phyloP scores from a whole-genome alignment of 345 rosid genomes.

The Populus alba region DNA sequence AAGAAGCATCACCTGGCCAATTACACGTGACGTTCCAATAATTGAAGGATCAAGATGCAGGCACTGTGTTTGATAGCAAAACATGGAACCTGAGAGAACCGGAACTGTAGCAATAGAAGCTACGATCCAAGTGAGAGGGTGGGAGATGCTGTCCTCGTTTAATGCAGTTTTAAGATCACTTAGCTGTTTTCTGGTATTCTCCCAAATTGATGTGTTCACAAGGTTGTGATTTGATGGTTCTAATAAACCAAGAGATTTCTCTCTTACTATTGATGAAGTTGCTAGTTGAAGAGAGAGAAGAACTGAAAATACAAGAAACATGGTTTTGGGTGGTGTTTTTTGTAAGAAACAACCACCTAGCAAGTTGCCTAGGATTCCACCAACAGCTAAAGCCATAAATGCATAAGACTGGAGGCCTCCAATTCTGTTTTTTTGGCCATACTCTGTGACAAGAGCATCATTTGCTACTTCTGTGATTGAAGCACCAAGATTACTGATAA shows the following conservation, averaged over 20 bases:
- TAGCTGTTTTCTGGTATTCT: conserved; percentile 44
- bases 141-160: conserved; percentile 48
- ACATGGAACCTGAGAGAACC: conserved; percentile 68
- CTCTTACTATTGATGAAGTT: conserved; percentile 46
- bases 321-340: conserved; percentile 41
- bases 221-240: conserved; percentile 21
- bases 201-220: conserved; percentile 34
- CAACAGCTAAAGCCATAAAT: conserved; percentile 79
- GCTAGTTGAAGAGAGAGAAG: conserved; percentile 57
- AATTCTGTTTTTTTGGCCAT: conserved; percentile 53
- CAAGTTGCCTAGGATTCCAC: conserved; percentile 79
- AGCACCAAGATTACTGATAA: conserved; percentile 80
- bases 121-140: conserved; percentile 66
- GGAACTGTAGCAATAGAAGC: conserved; percentile 69
- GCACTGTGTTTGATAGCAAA: conserved; percentile 84
- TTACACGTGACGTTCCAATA: conserved; percentile 77
- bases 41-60: conserved; percentile 63
- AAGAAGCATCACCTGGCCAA: conserved; percentile 73
- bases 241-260: conserved; percentile 57
- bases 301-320: conserved; percentile 54
- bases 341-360: conserved; percentile 64
- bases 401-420: conserved; percentile 76
- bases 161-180: conserved; percentile 53
- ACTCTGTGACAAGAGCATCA: conserved; percentile 89
- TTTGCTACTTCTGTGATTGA: conserved; percentile 81